phyloP scores from a whole-genome alignment of 83 land plant genomes.

The Thuja plicata region DNA sequence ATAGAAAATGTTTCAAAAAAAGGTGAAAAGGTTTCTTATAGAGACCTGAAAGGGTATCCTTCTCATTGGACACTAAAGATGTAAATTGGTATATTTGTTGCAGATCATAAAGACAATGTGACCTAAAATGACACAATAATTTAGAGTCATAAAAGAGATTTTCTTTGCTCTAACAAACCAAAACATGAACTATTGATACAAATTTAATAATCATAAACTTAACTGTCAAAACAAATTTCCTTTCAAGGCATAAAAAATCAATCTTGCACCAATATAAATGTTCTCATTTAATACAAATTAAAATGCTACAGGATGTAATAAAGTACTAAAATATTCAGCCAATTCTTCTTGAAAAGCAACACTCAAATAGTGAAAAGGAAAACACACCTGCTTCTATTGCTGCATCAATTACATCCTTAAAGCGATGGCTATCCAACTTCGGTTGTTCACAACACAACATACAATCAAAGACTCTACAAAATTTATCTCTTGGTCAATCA shows the following conservation, averaged over 20 bases:
- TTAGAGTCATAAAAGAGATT: too few relatives aligned
- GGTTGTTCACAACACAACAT: constrained; percentile 91
- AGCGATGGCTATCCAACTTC: constrained; percentile 84
- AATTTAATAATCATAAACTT: neutral
- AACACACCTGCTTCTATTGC: constrained; percentile 72
- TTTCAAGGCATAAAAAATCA: neutral
- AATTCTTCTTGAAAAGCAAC: neutral
- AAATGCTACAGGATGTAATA: neutral
- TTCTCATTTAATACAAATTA: neutral
- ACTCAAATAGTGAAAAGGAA: neutral
- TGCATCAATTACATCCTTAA: constrained; percentile 83
- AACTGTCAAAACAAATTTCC: neutral
- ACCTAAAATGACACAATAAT: too few relatives aligned
- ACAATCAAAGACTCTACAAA: constrained; percentile 73
- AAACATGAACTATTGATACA: neutral
- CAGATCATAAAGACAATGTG: too few relatives aligned
- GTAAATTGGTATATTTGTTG: too few relatives aligned
- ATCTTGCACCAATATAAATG: neutral
- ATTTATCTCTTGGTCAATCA: neutral
- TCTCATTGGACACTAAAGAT: too few relatives aligned
- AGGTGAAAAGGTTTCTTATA: too few relatives aligned
- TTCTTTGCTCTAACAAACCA: too few relatives aligned
- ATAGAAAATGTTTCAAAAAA: too few relatives aligned
- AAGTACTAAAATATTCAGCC: neutral
- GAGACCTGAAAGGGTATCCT: too few relatives aligned